Evolutionary conservation across 345 rosid genomes (phyloP).

Genomic region (Viola odorata): DNA sequence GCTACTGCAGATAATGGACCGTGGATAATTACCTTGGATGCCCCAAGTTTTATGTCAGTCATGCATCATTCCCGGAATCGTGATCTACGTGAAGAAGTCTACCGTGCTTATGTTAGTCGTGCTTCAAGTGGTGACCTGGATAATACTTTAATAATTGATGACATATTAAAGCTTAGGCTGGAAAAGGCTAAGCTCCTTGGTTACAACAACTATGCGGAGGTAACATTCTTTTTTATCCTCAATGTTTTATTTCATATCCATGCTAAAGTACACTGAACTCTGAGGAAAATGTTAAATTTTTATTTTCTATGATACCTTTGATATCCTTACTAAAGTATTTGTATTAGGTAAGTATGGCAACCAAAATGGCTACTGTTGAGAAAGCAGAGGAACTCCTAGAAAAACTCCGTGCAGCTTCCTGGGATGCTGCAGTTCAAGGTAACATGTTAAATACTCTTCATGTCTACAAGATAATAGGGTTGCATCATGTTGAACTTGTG

Average conservation of each 20-base stretch:
- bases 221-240: conserved; percentile 21
- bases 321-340: conserved; percentile 16
- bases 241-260: conserved; percentile 6
- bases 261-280: conserved; percentile 8
- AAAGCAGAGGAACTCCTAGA: conserved; percentile 78
- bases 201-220: conserved; percentile 88
- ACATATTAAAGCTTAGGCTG: conserved; percentile 64
- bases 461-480: not conserved
- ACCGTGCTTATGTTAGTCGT: conserved; percentile 58
- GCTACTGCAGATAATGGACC: conserved; percentile 86
- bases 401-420: conserved; percentile 77
- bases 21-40: conserved; percentile 79
- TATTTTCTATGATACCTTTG: not conserved
- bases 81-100: conserved; percentile 77
- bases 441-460: conserved; percentile 12
- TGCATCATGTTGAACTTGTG: not conserved
- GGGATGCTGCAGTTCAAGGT: conserved; percentile 91
- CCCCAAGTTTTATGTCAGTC: conserved; percentile 72
- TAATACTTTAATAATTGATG: conserved; percentile 65
- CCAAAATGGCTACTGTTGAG: conserved; percentile 89
- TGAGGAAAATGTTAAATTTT: too few species aligned
- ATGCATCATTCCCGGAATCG: conserved; percentile 84
- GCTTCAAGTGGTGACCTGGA: conserved; percentile 80
- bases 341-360: conserved; percentile 84
- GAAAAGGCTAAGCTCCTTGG: conserved; percentile 78